Conservation (phyloP, 352 stramenopile genomes). For the Heterotrichella gracilis region DNA sequence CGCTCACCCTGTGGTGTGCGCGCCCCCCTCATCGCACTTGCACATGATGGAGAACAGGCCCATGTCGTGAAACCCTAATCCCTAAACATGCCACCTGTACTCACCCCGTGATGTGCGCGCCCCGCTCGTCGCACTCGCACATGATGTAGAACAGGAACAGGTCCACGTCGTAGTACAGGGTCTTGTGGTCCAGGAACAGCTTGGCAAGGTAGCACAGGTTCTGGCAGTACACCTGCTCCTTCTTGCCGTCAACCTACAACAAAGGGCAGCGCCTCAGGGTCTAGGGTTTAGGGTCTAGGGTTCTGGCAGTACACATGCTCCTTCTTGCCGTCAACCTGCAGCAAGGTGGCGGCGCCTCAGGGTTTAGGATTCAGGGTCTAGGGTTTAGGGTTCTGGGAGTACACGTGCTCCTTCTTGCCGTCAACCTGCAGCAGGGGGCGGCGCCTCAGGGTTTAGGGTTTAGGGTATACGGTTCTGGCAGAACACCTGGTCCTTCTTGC, state of each 20-base stretch:
- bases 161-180: slow-evolving; percentile 90
- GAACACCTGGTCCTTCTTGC: slow-evolving; percentile 28
- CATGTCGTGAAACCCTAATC: too few relatives aligned
- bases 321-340: slow-evolving; percentile 32
- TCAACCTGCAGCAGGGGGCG: too few relatives aligned
- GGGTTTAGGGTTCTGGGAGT: slow-evolving; percentile 85
- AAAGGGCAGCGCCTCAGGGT: too few relatives aligned
- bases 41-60: too few relatives aligned
- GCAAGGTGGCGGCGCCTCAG: too few relatives aligned
- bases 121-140: slow-evolving; percentile 47
- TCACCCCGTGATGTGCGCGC: slow-evolving; percentile 21
- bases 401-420: slow-evolving; percentile 29
- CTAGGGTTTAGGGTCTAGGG: too few relatives aligned
- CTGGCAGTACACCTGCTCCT: slow-evolving; percentile 72
- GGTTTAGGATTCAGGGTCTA: too few relatives aligned
- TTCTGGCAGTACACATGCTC: slow-evolving; percentile 85
- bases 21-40: too few relatives aligned
- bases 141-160: slow-evolving; percentile 98
- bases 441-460: too few relatives aligned
- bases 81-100: too few relatives aligned
- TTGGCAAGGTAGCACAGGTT: slow-evolving; percentile 91
- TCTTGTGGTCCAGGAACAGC: slow-evolving; percentile 99
- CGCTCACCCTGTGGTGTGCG: too few relatives aligned
- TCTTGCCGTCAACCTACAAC: slow-evolving; percentile 34
- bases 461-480: slow-evolving; percentile 88